phyloP scores from a whole-genome alignment of 352 stramenopile species.

The Phytophthora pistaciae region DNA sequence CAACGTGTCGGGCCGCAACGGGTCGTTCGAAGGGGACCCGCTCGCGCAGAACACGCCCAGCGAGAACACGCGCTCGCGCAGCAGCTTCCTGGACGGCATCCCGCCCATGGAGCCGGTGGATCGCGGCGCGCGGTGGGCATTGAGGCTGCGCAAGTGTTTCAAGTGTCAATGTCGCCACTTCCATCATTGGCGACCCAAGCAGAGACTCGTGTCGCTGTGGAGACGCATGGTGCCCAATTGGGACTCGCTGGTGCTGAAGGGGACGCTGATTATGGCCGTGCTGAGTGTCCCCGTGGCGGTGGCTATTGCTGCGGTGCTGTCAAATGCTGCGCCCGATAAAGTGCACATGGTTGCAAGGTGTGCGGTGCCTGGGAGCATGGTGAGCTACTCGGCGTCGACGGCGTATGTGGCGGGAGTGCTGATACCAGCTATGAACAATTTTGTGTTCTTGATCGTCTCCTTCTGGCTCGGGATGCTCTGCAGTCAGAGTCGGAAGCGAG shows the following conservation, averaged over 20 bases:
- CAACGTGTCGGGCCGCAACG: constrained; percentile 24
- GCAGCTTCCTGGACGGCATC: constrained; percentile 40
- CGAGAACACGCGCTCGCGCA: constrained; percentile 35
- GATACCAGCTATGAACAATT: constrained; percentile 72
- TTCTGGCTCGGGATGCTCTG: constrained; percentile 81
- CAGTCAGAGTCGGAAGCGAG: constrained; percentile 77
- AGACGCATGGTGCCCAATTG: constrained; percentile 70
- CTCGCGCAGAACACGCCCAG: constrained; percentile 43
- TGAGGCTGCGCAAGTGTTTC: constrained; percentile 31
- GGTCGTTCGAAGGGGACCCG: constrained; percentile 36
- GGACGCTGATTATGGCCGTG: constrained; percentile 61
- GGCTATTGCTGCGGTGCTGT: constrained; percentile 43
- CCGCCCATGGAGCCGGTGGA: constrained; percentile 37
- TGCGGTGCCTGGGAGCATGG: constrained; percentile 39
- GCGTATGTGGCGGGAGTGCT: constrained; percentile 55
- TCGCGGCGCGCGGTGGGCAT: constrained; percentile 21
- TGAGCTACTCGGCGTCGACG: constrained; percentile 42
- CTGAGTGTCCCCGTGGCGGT: constrained; percentile 59
- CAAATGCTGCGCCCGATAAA: constrained; percentile 30
- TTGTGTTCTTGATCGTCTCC: constrained; percentile 75
- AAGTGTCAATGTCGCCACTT: constrained; percentile 29
- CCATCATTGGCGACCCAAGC: constrained; percentile 27
- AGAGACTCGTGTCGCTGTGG: constrained; percentile 54
- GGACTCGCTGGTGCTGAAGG: constrained; percentile 76
- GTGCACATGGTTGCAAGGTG: constrained; percentile 56